phyloP scores from a whole-genome alignment of 1,284 basidiomycete species.

The Fistulinella cinereoalba region DNA sequence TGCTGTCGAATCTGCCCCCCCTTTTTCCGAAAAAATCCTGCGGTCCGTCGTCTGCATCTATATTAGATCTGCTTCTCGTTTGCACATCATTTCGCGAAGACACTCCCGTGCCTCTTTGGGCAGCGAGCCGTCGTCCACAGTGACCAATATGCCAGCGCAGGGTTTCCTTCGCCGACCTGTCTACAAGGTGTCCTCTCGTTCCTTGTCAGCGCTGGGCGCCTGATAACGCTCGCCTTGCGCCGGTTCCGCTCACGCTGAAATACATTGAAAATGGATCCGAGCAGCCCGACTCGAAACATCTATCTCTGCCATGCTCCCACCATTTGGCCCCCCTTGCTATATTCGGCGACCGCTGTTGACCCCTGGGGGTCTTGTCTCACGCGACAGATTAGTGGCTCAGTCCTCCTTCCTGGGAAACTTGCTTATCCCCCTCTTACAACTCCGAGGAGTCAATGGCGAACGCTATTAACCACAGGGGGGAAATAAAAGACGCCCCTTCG shows the following conservation, averaged over 20 bases:
- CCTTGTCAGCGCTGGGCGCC: not conserved
- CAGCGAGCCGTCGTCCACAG: constrained; percentile 14
- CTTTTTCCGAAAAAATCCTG: constrained; percentile 13
- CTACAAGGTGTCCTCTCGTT: constrained; percentile 1
- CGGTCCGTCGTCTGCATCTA: constrained; percentile 17
- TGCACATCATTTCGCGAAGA: constrained; percentile 29
- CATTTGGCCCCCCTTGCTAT: constrained; percentile 4
- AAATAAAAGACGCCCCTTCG: constrained; percentile 3
- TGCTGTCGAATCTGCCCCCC: constrained; percentile 16
- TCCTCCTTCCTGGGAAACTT: constrained; percentile 15
- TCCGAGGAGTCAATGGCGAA: constrained; percentile 26
- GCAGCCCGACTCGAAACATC: constrained; percentile 5
- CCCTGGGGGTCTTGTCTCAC: constrained; percentile 22
- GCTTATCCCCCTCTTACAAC: constrained; percentile 14
- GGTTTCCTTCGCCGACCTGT: not conserved
- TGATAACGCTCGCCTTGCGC: not conserved
- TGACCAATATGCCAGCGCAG: constrained; percentile 12
- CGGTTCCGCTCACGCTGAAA: constrained; percentile 4
- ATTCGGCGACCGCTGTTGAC: constrained; percentile 19
- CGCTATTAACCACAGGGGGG: constrained; percentile 7
- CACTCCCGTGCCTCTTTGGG: constrained; percentile 1
- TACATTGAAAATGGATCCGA: constrained; percentile 3
- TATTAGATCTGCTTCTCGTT: constrained; percentile 19
- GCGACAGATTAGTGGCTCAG: constrained; percentile 17
- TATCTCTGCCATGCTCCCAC: constrained; percentile 6